Evolutionary conservation across 306 rosid species (phyloP), one percentile per base, ranked within the genome.

Genomic region (Pyrus betulifolia): DNA sequence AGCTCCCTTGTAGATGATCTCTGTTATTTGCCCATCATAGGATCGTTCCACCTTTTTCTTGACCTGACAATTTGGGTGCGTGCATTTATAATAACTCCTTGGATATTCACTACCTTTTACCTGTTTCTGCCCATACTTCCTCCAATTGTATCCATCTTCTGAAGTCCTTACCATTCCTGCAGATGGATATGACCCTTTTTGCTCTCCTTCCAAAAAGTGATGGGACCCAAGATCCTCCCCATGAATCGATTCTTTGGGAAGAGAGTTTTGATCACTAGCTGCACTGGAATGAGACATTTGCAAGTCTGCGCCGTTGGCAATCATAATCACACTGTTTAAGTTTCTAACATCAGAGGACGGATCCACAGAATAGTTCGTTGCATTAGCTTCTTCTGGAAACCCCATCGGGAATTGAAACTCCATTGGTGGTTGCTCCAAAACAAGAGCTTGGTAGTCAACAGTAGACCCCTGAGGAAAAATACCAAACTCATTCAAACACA

Each of bases 91-190:
- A 74, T 94, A 94, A 82, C 98, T 94, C 74, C 98, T 87, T 8
- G 97, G 98, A 84, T 87, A 94, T 82, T 91, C 97, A 70, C 97
- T 90, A 9, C 98, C 97, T 77, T 91, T 94, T 1, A 94, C 98
- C 84, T 91, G 97, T 78, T 94, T 94, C 72, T 94, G 98, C 28
- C 98, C 98, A 77, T 94, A 94, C 83, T 94, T 94, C 66, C 96
- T 91, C 98, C 98, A 93, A 67, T 90, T 93, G 78, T 91, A 93
- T 71, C 96, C 97, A 79, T 93, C 96, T 74, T 90, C 94, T 77
- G 90, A 82, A 74, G 88, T 86, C 76, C 88, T 91, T 38, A 23
- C 77, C 51, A 74, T 69, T 82, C 87, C 93, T 6, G 70, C 46
- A 9, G 85, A 78, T 79, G 83, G 70, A 64, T 80, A 63, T 58